These are phyloP conservation scores for Malus sieversii DNA, from an alignment of 306 rosid genomes.

Conservation along the genomic window DNA sequence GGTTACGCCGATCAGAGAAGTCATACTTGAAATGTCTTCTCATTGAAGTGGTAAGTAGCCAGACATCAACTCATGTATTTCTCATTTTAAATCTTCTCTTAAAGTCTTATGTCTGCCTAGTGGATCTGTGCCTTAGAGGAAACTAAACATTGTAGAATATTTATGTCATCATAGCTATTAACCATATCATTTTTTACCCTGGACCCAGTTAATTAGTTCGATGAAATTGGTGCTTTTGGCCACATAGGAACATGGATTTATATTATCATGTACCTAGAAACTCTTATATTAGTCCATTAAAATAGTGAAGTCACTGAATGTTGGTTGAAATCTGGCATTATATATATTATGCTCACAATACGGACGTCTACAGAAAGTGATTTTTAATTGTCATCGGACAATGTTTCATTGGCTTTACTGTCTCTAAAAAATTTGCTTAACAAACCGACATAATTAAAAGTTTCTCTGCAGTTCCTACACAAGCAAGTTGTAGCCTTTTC, in stretches of 20 bases:
- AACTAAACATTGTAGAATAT: background rate
- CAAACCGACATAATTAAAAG: background rate
- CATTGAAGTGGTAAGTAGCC: slow-evolving; percentile 72
- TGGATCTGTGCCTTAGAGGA: too few relatives aligned
- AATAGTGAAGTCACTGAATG: background rate
- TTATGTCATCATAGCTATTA: background rate
- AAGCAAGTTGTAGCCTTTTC: too few relatives aligned
- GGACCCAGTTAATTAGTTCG: background rate
- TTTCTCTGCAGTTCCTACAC: too few relatives aligned
- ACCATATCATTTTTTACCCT: background rate
- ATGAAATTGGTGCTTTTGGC: background rate
- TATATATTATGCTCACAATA: background rate
- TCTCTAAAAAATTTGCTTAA: background rate
- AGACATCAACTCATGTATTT: background rate
- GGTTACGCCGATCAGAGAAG: slow-evolving; percentile 67
- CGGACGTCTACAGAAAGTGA: background rate
- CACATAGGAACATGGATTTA: background rate
- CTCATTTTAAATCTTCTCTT: background rate
- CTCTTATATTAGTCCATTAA: background rate
- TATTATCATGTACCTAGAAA: background rate
- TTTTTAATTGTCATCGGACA: background rate
- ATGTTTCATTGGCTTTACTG: background rate
- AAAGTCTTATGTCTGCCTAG: background rate
- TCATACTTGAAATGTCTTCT: slow-evolving; percentile 80
- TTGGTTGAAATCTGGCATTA: background rate